Evolutionary conservation across 2,329 filamentous ascomycete species (phyloP), one percentile per base, ranked within the genome.

Genomic region (Ceratocystis smalleyi): DNA sequence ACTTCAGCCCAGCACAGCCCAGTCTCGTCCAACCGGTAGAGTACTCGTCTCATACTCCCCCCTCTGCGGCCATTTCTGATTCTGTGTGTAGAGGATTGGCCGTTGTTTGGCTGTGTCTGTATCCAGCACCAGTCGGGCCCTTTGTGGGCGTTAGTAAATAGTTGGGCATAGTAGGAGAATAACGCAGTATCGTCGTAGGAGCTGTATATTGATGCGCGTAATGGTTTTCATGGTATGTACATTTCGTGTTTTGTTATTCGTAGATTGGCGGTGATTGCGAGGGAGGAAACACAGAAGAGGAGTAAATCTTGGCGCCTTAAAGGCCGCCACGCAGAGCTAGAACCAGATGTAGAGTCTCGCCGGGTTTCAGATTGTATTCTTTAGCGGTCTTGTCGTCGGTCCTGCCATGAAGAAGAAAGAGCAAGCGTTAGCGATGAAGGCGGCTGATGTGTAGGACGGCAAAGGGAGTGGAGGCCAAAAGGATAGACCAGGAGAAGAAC

Each of bases 291-390:
- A 24, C 2, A 35, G 32, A 24, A n/a, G 17, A 63, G 17, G 30
- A 47, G 24, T 22, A 24, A 19, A 17, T n/a, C 32, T 43, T 30
- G 40, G 19, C 12, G n/a, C 10, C 22, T 24, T 62, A 66, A 30
- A 54, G 83, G 66, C 92, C 92, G 64, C 94, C 94, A 73, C 94
- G 84, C 67, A 99, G 85, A 54, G 94, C 95, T 69, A 99, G 85
- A 62, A 99, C 94, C 72, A 99, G 80, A 81, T 99, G 94, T 70
- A 99, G 81, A 43, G 92, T 99, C 68, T 91, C 89, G 66, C 94
- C 94, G 64, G 90, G 90, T 74, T 94, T 88, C 68, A 99, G 88
- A 68, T 83, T 84, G 75, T 97, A 97, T 71, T 97, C 92, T 64
- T 81, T 79, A 5, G 94, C 92, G 10, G 90, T 92, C 77, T 96